Evolutionary conservation across 2,329 filamentous ascomycete genomes (phyloP).

Genomic region (Graphilbum fragrans): DNA sequence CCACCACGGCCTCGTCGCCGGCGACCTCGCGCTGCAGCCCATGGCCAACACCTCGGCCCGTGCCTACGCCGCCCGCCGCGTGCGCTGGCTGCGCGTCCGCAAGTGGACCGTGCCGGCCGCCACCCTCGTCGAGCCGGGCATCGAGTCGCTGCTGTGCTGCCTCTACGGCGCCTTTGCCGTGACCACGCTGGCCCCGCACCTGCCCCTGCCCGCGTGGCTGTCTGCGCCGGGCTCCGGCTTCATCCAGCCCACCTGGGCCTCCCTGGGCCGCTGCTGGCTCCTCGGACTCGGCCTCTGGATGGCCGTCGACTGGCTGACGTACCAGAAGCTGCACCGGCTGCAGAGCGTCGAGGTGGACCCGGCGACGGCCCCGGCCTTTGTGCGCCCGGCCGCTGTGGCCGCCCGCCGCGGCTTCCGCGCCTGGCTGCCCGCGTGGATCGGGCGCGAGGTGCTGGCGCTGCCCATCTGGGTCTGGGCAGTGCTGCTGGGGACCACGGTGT

Average conservation of each 20-base stretch:
- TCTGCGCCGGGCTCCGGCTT: slow-evolving; percentile 8
- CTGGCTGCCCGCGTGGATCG: slow-evolving; percentile 77
- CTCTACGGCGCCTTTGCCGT: slow-evolving; percentile 67
- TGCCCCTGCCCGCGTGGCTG: slow-evolving; percentile 28
- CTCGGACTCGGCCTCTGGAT: slow-evolving; percentile 59
- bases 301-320: slow-evolving; percentile 60
- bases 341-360: slow-evolving; percentile 55
- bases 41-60: slow-evolving; percentile 67
- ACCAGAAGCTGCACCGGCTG: slow-evolving; percentile 61
- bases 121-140: slow-evolving; percentile 84
- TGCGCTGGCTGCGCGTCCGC: slow-evolving; percentile 82
- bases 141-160: slow-evolving; percentile 78
- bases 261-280: slow-evolving; percentile 55
- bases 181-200: slow-evolving; percentile 52
- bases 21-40: slow-evolving; percentile 83
- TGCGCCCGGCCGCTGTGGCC: slow-evolving; percentile 55
- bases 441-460: slow-evolving; percentile 68
- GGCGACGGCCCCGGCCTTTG: slow-evolving; percentile 55
- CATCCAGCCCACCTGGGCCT: slow-evolving; percentile 53
- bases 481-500: slow-evolving; percentile 73
- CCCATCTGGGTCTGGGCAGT: slow-evolving; percentile 89
- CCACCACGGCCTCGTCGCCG: slow-evolving; percentile 75
- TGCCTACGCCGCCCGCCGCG: slow-evolving; percentile 68
- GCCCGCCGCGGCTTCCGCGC: slow-evolving; percentile 43
- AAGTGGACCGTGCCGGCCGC: slow-evolving; percentile 89